phyloP scores from a whole-genome alignment of 495 filamentous ascomycete genomes.

The Xylaria acuta region DNA sequence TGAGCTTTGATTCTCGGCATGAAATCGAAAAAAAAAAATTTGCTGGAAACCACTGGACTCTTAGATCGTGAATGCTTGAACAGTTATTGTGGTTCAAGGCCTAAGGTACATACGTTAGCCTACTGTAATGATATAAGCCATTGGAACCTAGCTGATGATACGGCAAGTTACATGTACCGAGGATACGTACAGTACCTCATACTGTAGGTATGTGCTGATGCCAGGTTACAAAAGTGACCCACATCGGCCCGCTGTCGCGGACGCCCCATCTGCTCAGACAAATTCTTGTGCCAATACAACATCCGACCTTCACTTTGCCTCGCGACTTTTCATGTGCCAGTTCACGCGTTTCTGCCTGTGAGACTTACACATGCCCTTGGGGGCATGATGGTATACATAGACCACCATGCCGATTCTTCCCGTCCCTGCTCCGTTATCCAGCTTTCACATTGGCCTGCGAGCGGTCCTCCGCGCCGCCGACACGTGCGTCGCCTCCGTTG shows the following conservation, averaged over 20 bases:
- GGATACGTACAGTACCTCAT: too few species aligned
- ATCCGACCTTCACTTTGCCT: neutral
- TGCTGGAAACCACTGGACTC: neutral
- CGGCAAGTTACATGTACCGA: neutral
- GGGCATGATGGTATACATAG: constrained; percentile 37
- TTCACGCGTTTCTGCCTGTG: constrained; percentile 19
- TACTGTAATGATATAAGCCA: neutral
- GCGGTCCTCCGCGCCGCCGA: constrained; percentile 35
- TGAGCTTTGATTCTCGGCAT: constrained; percentile 30
- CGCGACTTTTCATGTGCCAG: constrained; percentile 25
- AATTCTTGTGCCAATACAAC: constrained; percentile 11
- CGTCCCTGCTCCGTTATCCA: constrained; percentile 32
- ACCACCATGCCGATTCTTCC: constrained; percentile 40
- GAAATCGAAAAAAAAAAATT: neutral
- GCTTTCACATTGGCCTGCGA: constrained; percentile 40
- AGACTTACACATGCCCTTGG: constrained; percentile 19
- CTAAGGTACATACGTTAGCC: too few species aligned
- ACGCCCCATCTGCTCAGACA: constrained; percentile 5
- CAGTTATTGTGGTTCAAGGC: neutral
- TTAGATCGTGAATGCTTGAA: neutral
- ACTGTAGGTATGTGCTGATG: neutral
- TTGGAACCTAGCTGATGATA: neutral
- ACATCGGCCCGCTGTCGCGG: constrained; percentile 16
- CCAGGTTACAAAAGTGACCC: constrained; percentile 1
- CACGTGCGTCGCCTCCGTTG: constrained; percentile 24